A percentile compares a stretch with the other conserved stretches of the same genome.
These are phyloP conservation scores for Leptosphaerulina australis DNA, from an alignment of 2,329 filamentous ascomycete genomes.

Conservation along the genomic window DNA sequence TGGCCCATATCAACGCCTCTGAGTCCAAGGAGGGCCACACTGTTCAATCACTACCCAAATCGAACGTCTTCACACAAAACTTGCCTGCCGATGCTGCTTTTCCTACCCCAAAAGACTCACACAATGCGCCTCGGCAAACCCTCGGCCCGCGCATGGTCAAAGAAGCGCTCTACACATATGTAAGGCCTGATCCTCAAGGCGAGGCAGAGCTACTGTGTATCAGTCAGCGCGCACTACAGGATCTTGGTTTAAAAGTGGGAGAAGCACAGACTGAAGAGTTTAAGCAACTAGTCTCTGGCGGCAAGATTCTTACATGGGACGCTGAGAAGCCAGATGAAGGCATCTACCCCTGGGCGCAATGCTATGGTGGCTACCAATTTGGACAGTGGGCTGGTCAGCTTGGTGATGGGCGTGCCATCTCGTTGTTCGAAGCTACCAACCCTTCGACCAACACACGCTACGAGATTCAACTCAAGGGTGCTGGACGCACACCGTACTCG, in stretches of 20 bases:
- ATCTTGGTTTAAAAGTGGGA: conserved; percentile 74
- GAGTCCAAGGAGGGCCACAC: conserved; percentile 35
- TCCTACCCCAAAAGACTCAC: conserved; percentile 79
- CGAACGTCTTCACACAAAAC: conserved; percentile 67
- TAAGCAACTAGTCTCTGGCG: conserved; percentile 77
- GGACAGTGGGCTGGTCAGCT: conserved; percentile 96
- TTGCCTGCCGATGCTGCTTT: conserved; percentile 79
- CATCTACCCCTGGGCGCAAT: conserved; percentile 97
- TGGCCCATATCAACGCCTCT: conserved; percentile 51
- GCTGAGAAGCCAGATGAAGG: conserved; percentile 59
- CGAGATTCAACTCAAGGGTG: conserved; percentile 93
- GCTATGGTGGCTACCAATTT: conserved; percentile 77
- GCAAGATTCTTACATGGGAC: conserved; percentile 80
- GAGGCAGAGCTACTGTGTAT: conserved; percentile 81
- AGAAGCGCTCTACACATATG: conserved; percentile 86
- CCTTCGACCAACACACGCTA: conserved; percentile 73
- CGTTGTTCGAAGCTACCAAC: conserved; percentile 87
- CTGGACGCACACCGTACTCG: conserved; percentile 90
- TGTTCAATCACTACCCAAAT: conserved; percentile 65
- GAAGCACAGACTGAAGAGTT: conserved; percentile 78
- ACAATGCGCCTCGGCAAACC: conserved; percentile 76
- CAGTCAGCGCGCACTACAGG: conserved; percentile 76
- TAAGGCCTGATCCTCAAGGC: conserved; percentile 75
- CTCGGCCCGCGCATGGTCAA: conserved; percentile 84
- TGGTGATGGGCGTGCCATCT: conserved; percentile 92